phyloP scores from a whole-genome alignment of 176 grass and related monocot genomes.

The Neostapfia colusana region DNA sequence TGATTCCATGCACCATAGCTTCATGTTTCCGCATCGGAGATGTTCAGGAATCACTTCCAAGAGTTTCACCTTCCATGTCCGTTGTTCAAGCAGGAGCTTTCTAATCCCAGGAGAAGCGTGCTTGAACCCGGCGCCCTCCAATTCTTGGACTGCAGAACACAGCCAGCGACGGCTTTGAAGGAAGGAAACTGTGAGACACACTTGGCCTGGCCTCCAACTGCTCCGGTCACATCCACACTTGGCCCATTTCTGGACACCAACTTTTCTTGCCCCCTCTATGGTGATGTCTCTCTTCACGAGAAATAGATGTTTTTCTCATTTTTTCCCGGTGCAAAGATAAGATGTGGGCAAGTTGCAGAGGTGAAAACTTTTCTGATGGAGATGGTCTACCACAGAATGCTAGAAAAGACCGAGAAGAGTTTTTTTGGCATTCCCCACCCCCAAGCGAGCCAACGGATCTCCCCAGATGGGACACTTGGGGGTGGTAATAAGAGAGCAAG shows the following conservation, averaged over 20 bases:
- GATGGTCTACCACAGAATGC: no score
- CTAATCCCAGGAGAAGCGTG: slow-evolving; percentile 4
- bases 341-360: background rate
- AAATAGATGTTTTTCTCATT: background rate
- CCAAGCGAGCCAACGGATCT: no score
- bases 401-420: no score
- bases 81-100: background rate
- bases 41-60: background rate
- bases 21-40: background rate
- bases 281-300: background rate
- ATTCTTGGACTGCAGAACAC: background rate
- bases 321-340: background rate
- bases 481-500: no score
- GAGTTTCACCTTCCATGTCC: background rate
- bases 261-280: slow-evolving; percentile 10
- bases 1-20: background rate
- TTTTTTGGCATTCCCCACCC: no score
- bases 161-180: background rate
- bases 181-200: background rate
- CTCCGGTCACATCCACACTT: slow-evolving; percentile 43
- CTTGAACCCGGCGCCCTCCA: background rate
- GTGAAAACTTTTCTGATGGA: slow-evolving; percentile 15
- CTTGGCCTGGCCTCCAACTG: slow-evolving; percentile 22
- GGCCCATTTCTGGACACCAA: background rate
- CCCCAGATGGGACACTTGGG: no score